Conservation (phyloP, 1,284 basidiomycete species). For the Fistulinella cinereoalba region DNA sequence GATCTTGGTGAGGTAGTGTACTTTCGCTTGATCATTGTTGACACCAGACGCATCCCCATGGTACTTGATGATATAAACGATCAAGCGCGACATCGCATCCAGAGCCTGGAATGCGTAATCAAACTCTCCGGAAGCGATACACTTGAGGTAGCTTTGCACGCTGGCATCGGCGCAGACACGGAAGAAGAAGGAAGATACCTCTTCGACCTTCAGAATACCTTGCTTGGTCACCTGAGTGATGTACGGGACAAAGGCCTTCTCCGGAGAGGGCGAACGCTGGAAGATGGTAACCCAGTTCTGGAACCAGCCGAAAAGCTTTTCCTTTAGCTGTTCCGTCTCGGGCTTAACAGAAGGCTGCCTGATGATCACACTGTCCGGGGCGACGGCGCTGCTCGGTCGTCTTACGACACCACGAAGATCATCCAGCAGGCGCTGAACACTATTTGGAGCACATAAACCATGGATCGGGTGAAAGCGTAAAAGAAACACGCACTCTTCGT, state of each 20-base stretch:
- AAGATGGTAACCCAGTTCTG: conserved; percentile 96
- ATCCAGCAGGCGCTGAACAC: conserved; percentile 61
- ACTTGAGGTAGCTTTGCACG: conserved; percentile 89
- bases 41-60: conserved; percentile 89
- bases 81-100: conserved; percentile 93
- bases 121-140: conserved; percentile 74
- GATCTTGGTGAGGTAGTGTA: conserved; percentile 97
- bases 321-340: conserved; percentile 67
- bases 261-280: conserved; percentile 85
- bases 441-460: conserved; percentile 26
- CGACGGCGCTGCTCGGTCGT: conserved; percentile 32
- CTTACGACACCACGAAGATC: conserved; percentile 68
- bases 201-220: conserved; percentile 95
- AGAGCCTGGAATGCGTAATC: conserved; percentile 86
- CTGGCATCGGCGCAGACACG: conserved; percentile 95
- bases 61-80: conserved; percentile 99
- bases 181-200: conserved; percentile 97
- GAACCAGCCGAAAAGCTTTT: conserved; percentile 73
- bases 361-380: conserved; percentile 36
- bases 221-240: conserved; percentile 96
- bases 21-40: conserved; percentile 91
- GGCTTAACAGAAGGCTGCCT: conserved; percentile 57
- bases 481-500: conserved; percentile 64
- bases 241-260: conserved; percentile 97
- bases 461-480: not conserved